Evolutionary conservation across 2,329 filamentous ascomycete genomes (phyloP), one percentile per base, ranked within the genome.

Genomic region (Aspergillus awamori): DNA sequence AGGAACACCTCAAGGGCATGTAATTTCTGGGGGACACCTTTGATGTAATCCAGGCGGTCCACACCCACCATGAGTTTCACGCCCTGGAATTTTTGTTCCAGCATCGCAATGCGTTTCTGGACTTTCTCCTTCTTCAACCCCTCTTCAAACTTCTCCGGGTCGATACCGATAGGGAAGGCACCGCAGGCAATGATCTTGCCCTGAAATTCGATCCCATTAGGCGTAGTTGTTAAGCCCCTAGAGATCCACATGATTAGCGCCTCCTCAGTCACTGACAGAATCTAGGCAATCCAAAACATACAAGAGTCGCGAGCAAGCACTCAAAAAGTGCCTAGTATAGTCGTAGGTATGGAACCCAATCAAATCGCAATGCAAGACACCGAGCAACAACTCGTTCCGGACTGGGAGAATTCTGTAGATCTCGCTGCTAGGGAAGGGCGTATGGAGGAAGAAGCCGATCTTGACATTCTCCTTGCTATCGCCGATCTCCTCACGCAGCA

Each of bases 331-430:
- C 56, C 95, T 87, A n/a, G 93, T 94, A 73, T 99, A 99, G 80
- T 98, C 94, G 80, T 97, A 98, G 28, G 95, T 99, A 79, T 99
- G 95, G 82, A 99, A 98, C 33, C 95, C 95, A 73, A 98, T 92
- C 62, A 99, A 82, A 75, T 98, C 95, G 81, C 94, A 97, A 75
- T 96, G 90, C 36, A 99, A 84, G 41, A 98, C 87, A 59, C 95
- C 93, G 53, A 90, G 84, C 48, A 99, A 85, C 54, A 98, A 88
- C 71, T 92, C 89, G 74, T 97, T 93, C 65, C 95, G 87, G 30
- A 98, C 94, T 0, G 95, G 95, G 8, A 98, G 82, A 67, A 98
- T 97, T 65, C 95, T 88, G 80, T 97, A 98, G 72, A 98, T 97
- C 78, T 98, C 94, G 69, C 91, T 96, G 75, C 92, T 96, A 11